Evolutionary conservation across 2,329 filamentous ascomycete species (phyloP), one percentile per base, ranked within the genome.

Genomic region (Fusarium citri): DNA sequence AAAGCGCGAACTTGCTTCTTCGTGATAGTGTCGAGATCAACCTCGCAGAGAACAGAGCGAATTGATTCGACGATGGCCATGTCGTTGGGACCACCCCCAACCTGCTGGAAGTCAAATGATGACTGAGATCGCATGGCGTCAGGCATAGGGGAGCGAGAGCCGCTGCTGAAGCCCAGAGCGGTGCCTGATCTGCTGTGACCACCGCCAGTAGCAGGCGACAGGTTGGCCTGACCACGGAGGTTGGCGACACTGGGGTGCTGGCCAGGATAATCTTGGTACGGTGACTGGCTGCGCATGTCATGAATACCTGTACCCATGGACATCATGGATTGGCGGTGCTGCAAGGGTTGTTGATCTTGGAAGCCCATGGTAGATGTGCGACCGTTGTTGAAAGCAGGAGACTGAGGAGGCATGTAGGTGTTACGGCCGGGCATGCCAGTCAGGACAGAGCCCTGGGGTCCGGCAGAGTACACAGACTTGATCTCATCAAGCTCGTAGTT

Each of bases 401-500:
- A 94, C 69, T 91, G 90, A 14, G 94, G 94, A 14, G 94, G 92
- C 87, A 96, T 93, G 81, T 92, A 95, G 4, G 91, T 80, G 68
- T 88, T 89, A 73, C 90, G 89, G 55, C 88, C 86, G 43, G 88
- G 91, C 82, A 97, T 93, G 57, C 94, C 94, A 16, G 93, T 94
- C 63, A 97, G 86, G 69, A 98, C 91, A 3, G 94, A 98, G 10
- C 94, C 94, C 86, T 80, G 94, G 84, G 86, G 95, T 64, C 94
- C 93, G 1, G 94, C 97, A 8, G 94, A 98, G 84, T 98, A 98
- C 64, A 97, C 91, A 1, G 94, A 97, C 79, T 94, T 94, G 86
- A 98, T 97, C 79, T 99, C 96, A 78, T 99, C 97, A 91, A 98
- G 94, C 81, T 99, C 96, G 76, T 94, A 97, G 68, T 91, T 89